Percentiles rank a stretch among this genome's conserved stretches.
These are phyloP conservation scores for Cucumis sativus DNA, from an alignment of 306 rosid species.

Conservation along the genomic window Cucumber_9930_V3 NC_026655.2:6007501-6008000, in stretches of 20 bases:
- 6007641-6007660: conserved; percentile 15
- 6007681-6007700: conserved; percentile 1
- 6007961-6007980: neutral
- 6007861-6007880: neutral
- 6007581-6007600: conserved; percentile 6
- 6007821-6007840: neutral
- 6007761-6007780: conserved; percentile 27
- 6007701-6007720: conserved; percentile 14
- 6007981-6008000: neutral
- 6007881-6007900: neutral
- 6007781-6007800: conserved; percentile 1
- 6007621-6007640: neutral
- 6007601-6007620: neutral
- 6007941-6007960: neutral
- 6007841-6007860: neutral
- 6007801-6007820: neutral
- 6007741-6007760: conserved; percentile 37
- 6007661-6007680: conserved; percentile 24
- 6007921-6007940: neutral
- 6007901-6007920: neutral
- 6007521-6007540: conserved; percentile 34
- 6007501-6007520: conserved; percentile 63
- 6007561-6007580: conserved; percentile 22
- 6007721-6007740: conserved; percentile 42
- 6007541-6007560: conserved; percentile 7